Evolutionary conservation across 495 filamentous ascomycete genomes (phyloP).

Genomic region (Aspergillus campestris): DNA sequence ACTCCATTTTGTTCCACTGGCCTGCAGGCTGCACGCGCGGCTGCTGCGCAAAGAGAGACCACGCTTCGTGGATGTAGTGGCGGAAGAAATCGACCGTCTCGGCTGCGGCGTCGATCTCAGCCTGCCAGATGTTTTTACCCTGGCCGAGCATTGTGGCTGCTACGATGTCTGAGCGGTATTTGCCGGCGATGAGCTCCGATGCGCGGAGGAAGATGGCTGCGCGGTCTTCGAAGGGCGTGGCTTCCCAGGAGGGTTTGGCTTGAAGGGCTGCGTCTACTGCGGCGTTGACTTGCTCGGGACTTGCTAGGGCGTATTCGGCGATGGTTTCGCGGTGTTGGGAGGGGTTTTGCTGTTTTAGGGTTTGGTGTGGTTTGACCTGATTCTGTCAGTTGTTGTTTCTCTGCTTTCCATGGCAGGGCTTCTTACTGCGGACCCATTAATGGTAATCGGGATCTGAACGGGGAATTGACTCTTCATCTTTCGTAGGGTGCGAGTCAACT

Average conservation of each 20-base stretch:
- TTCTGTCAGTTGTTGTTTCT: neutral
- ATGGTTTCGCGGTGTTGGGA: constrained; percentile 57
- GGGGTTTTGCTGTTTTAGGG: constrained; percentile 55
- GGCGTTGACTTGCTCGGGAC: constrained; percentile 52
- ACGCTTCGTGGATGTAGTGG: constrained; percentile 67
- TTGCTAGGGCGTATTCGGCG: constrained; percentile 66
- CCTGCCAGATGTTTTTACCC: constrained; percentile 94
- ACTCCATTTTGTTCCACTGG: constrained; percentile 70
- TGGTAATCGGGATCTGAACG: constrained; percentile 19
- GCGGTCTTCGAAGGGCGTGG: constrained; percentile 73
- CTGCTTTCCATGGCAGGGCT: neutral
- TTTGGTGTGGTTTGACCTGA: constrained; percentile 14
- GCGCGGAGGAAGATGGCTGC: constrained; percentile 90
- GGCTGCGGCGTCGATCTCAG: constrained; percentile 88
- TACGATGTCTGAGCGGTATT: constrained; percentile 87
- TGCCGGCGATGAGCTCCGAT: constrained; percentile 72
- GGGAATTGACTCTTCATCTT: constrained; percentile 21
- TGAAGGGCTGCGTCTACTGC: constrained; percentile 74
- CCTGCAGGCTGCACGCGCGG: constrained; percentile 45
- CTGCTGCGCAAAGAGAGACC: constrained; percentile 64
- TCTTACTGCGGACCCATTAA: constrained; percentile 19
- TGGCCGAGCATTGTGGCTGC: constrained; percentile 90
- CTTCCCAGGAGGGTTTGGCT: constrained; percentile 75
- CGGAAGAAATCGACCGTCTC: constrained; percentile 82
- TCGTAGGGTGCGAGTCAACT: constrained; percentile 18